Evolutionary conservation across 768 basidiomycete species (phyloP), one percentile per base, ranked within the genome.

Genomic region (Mycena filopes): DNA sequence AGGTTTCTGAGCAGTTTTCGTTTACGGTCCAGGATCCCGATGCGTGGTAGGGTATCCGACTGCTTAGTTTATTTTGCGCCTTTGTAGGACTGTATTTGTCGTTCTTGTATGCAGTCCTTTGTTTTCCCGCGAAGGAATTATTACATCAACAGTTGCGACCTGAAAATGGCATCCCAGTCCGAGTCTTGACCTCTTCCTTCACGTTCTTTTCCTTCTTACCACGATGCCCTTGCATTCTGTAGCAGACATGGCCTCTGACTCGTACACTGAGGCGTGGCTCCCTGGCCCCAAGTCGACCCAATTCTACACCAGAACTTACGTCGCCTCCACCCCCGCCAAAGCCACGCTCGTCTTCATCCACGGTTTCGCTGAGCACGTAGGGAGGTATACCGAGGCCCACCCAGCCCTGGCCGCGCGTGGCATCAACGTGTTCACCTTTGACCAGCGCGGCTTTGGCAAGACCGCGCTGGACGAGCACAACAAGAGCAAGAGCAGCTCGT

Each of bases 371-470:
- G 92, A 93, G 66, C 92, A 94, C 71, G 76, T 90, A 54, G 88
- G 82, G 9, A 87, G 92, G 42, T 93, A 93, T 70, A 81, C 86
- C n/a, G 82, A 89, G 60, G 85, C 88, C 60, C 93, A 93, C 71
- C 80, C 82, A 12, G 69, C 76, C 8, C 83, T 88, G 65, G 79
- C 87, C 7, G 77, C 81, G 29, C 80, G 79, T 40, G 86, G 84
- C 2, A 80, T 94, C 60, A 84, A 84, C 15, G 82, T 94, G 41
- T 93, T 94, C 70, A 77, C 91, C 1, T 90, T 85, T 71, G 93
- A 94, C 80, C 89, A 92, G 76, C 87, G 93, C 50, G 93, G 94
- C 0, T 95, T 89, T 69, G 94, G 94, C 1, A 81, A 85, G 49
- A 94, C 93, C 3, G 91, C 87, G 1, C 81, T 83, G 63, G 92